These are phyloP conservation scores for Blastocystis sp. DNA, from an alignment of 352 stramenopile species.

Conservation along the genomic window DNA sequence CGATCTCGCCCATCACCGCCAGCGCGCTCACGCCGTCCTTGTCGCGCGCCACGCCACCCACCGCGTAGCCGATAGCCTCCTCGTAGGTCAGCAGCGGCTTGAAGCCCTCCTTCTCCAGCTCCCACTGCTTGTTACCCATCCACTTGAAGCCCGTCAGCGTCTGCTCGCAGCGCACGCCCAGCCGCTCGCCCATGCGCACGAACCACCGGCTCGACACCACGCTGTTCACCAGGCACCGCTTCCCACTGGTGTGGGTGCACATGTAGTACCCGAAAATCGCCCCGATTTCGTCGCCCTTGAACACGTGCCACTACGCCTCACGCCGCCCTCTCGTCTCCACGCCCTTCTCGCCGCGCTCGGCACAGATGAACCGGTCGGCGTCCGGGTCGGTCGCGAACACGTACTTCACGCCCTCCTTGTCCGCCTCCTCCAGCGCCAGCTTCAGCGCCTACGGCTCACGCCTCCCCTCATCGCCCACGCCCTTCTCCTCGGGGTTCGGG, in stretches of 20 bases:
- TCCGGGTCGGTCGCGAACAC: conserved; percentile 97
- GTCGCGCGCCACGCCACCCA: conserved; percentile 91
- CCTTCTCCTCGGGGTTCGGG: conserved; percentile 95
- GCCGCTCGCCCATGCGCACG: conserved; percentile 80
- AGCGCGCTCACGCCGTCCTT: conserved; percentile 93
- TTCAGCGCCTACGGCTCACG: conserved; percentile 75
- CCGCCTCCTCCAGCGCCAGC: conserved; percentile 84
- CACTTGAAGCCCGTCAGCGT: conserved; percentile 98
- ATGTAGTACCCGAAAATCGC: conserved; percentile 87
- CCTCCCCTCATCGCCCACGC: conserved; percentile 74
- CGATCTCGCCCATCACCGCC: conserved; percentile 85
- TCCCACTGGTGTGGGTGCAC: conserved; percentile 36
- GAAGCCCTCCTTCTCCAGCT: conserved; percentile 82
- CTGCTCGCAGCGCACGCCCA: conserved; percentile 92
- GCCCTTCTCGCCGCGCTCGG: conserved; percentile 76
- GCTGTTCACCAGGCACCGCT: conserved; percentile 57
- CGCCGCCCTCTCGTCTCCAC: not conserved
- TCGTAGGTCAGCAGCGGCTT: conserved; percentile 92
- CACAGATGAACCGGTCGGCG: conserved; percentile 91
- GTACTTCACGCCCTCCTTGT: conserved; percentile 77
- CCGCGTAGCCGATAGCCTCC: conserved; percentile 96
- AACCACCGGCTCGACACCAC: conserved; percentile 82
- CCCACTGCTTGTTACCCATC: conserved; percentile 87
- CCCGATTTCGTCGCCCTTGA: conserved; percentile 96
- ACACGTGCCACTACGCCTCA: conserved; percentile 86